Base-by-base conservation (phyloP, 2,329 filamentous ascomycete species). In the Aspergillus tanneri region DNA sequence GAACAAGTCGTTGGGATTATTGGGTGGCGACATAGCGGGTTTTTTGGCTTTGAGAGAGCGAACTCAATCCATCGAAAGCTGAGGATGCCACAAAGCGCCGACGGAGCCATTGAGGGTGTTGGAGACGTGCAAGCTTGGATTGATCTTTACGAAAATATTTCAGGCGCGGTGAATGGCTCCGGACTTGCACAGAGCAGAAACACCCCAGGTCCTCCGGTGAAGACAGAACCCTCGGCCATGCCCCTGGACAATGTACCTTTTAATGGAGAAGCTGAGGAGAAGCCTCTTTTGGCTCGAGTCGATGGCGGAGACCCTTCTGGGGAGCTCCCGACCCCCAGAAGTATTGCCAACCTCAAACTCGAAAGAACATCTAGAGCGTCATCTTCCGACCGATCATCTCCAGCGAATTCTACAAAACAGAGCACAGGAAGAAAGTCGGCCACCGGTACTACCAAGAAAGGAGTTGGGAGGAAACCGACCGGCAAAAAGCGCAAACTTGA, bases 401-500 rank as follows among this genome's bases (percentile, higher is more conserved):
- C 71, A 7, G 65, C 65, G 5, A 62, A 58, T 24, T 71, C 71
- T 2, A 61, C 66, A 12, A 71, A 72, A 49, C 43, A 57, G 3
- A 45, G 63, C n/a, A 60, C 62, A 27, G 58, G 58, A 9, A 71
- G 66, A 47, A 71, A 70, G 46, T 55, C 64, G 5, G 60, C 62
- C 6, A 60, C 68, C 3, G 61, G 52, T 4, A 49, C 62, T 5
- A 55, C 57, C 10, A 72, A 72, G 52, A 70, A 70, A 47, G 69
- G 68, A n/a, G 66, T 63, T 3, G 66, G 67, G 16, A 67, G 63
- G 46, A 72, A 72, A 27, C 58, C 69, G 5, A 56, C 66, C 0
- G 39, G 59, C 3, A 75, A 74, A 53, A 75, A 73, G 50, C 71
- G 71, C 19, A 75, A 74, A 52, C 46, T 68, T 11, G 65, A 68